These are phyloP conservation scores for Solanum lignicaule DNA, from an alignment of 257 asterid genomes.

Conservation along the genomic window DNA sequence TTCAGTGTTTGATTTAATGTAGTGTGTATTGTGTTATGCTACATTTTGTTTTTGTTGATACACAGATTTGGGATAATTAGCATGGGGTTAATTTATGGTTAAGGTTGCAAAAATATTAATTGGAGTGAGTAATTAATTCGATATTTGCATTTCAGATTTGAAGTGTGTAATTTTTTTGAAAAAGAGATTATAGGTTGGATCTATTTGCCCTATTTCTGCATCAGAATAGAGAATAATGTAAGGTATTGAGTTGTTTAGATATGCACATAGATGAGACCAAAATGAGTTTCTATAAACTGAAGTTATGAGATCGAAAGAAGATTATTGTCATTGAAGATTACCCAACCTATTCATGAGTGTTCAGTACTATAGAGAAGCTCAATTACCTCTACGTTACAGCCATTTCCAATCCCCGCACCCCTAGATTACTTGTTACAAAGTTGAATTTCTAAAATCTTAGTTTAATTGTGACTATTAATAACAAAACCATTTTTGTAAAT, in stretches of 20 bases:
- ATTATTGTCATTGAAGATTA: not conserved
- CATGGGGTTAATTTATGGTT: too few relatives aligned
- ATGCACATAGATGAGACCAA: not conserved
- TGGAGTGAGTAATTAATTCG: not conserved
- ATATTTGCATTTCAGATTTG: not conserved
- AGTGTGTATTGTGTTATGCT: not conserved
- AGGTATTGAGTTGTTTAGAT: too few relatives aligned
- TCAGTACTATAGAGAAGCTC: not conserved
- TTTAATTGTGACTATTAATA: not conserved
- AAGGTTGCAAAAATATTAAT: not conserved
- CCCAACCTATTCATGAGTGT: not conserved
- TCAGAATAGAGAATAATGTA: not conserved
- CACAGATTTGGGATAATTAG: too few relatives aligned
- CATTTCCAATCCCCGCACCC: not conserved
- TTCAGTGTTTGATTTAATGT: too few relatives aligned
- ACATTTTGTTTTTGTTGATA: too few relatives aligned
- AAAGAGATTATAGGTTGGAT: not conserved
- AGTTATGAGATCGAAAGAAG: not conserved
- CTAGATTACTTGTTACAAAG: not conserved
- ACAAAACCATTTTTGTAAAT: too few relatives aligned
- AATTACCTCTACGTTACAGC: too few relatives aligned
- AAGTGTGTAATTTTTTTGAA: not conserved
- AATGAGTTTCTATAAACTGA: not conserved
- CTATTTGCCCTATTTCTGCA: not conserved
- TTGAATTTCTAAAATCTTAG: not conserved